phyloP scores from a whole-genome alignment of 75 land plant genomes.

The Selaginella moellendorffii region DNA sequence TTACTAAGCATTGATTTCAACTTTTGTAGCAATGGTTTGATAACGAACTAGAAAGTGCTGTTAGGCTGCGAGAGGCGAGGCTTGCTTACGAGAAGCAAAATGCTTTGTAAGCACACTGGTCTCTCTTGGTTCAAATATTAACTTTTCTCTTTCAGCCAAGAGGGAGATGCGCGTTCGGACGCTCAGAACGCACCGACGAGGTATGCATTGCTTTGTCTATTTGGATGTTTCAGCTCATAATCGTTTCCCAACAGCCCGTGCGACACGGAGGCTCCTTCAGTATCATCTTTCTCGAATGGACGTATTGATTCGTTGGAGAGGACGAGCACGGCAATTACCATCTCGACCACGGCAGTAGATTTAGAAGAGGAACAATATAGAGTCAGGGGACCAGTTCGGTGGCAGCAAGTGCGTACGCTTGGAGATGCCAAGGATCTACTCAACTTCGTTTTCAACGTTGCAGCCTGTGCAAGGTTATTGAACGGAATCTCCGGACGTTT shows the following conservation, averaged over 20 bases:
- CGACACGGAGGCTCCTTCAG: neutral
- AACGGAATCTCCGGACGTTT: too few relatives aligned
- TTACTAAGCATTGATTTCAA: too few relatives aligned
- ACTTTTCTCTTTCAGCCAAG: neutral
- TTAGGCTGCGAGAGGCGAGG: slow-evolving; percentile 94
- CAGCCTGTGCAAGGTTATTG: slow-evolving; percentile 77
- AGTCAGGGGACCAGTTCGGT: slow-evolving; percentile 60
- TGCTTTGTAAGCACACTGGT: slow-evolving; percentile 48
- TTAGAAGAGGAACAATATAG: slow-evolving; percentile 84
- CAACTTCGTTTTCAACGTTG: slow-evolving; percentile 60
- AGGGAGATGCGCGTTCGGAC: neutral
- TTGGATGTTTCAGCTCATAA: too few relatives aligned
- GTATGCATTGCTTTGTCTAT: too few relatives aligned
- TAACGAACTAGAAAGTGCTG: slow-evolving; percentile 88
- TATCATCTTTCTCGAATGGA: neutral
- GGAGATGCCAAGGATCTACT: slow-evolving; percentile 82
- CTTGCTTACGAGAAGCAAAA: slow-evolving; percentile 86
- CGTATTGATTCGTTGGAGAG: neutral
- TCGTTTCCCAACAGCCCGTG: neutral
- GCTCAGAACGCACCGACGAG: neutral
- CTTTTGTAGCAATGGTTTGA: slow-evolving; percentile 71
- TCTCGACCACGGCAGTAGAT: neutral
- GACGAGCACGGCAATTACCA: neutral
- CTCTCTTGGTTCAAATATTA: too few relatives aligned
- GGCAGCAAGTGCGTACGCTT: slow-evolving; percentile 89